Conservation (phyloP, 2,329 filamentous ascomycete species). For the Colletotrichum sp. region DNA sequence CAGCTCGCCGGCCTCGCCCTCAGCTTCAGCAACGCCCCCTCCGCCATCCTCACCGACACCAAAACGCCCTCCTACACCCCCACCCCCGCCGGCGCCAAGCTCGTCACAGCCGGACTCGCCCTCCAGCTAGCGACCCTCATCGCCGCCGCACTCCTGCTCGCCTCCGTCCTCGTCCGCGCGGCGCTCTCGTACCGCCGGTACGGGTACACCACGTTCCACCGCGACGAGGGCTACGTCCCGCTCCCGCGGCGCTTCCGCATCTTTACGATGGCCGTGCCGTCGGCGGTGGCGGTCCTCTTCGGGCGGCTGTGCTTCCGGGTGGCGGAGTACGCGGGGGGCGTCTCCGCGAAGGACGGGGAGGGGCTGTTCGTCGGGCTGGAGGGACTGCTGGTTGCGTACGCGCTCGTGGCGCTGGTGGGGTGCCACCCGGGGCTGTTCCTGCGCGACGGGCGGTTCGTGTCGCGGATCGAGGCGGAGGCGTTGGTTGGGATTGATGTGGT, state of each 20-base stretch:
- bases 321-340: conserved; percentile 27
- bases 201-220: conserved; percentile 34
- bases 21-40: conserved; percentile 26
- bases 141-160: conserved; percentile 27
- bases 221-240: conserved; percentile 26
- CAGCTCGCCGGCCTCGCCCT: conserved; percentile 31
- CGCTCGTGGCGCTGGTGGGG: conserved; percentile 28
- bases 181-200: conserved; percentile 24
- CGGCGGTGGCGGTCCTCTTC: conserved; percentile 28
- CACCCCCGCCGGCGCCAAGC: conserved; percentile 23
- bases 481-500: background rate
- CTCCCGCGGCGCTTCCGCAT: conserved; percentile 29
- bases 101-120: conserved; percentile 29
- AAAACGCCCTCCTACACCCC: background rate
- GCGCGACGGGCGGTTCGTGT: background rate
- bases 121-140: conserved; percentile 29
- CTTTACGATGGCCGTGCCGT: conserved; percentile 27
- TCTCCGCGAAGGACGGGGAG: conserved; percentile 28
- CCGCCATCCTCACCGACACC: background rate
- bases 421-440: conserved; percentile 32
- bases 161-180: conserved; percentile 26
- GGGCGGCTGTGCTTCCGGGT: conserved; percentile 30
- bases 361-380: conserved; percentile 32
- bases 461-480: background rate
- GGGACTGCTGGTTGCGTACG: conserved; percentile 31